These are phyloP conservation scores for Intubia oerlemansii DNA, from an alignment of 2,329 filamentous ascomycete genomes.

Conservation along the genomic window DNA sequence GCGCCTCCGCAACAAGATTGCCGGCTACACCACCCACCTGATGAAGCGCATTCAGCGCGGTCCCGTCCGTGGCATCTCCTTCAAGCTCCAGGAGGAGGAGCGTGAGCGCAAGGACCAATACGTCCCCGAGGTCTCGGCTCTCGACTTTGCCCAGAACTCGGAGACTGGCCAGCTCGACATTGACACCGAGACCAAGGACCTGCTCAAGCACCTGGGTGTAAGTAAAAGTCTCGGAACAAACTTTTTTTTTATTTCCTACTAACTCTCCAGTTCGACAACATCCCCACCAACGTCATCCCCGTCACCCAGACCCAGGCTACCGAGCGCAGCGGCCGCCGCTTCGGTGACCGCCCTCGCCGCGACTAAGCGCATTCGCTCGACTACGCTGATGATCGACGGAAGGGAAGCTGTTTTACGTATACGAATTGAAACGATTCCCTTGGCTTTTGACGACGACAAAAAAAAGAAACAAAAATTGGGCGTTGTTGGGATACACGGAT, in stretches of 20 bases:
- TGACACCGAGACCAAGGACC: conserved; percentile 94
- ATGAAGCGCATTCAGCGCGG: conserved; percentile 99
- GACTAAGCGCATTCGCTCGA: conserved; percentile 17
- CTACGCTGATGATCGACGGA: conserved; percentile 1
- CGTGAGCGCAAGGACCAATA: conserved; percentile 99
- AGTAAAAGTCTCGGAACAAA: conserved; percentile 23
- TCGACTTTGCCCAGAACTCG: conserved; percentile 90
- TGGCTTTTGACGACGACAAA: too few species aligned
- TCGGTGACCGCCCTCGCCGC: conserved; percentile 23
- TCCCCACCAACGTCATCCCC: conserved; percentile 87
- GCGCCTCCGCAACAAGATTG: conserved; percentile 98
- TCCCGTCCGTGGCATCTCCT: conserved; percentile 98
- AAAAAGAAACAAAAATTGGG: too few species aligned
- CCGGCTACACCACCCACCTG: conserved; percentile 93
- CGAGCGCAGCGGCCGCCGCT: conserved; percentile 42
- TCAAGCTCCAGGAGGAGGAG: conserved; percentile 99
- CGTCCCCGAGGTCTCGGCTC: conserved; percentile 94
- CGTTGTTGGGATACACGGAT: too few species aligned
- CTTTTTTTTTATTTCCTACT: not conserved
- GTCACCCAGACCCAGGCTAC: conserved; percentile 73
- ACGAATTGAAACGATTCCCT: too few species aligned
- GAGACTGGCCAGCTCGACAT: conserved; percentile 89
- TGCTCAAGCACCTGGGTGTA: conserved; percentile 97
- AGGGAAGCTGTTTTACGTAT: not conserved
- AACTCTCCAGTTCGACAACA: conserved; percentile 66